Conservation (phyloP, 129 eudicot species). For the Helichrysum umbraculigerum region DNA sequence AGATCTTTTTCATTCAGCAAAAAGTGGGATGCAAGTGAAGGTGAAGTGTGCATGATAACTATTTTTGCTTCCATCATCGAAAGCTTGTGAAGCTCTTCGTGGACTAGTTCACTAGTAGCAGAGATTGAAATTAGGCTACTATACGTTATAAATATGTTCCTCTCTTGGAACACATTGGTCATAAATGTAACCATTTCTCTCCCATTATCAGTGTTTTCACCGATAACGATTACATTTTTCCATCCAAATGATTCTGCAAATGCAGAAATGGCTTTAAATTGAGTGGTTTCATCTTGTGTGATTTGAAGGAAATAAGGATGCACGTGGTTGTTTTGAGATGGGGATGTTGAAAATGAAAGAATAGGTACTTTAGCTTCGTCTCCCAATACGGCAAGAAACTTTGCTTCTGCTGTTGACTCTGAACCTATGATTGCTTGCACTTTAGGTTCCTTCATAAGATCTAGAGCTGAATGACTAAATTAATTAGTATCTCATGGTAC, state of each 20-base stretch:
- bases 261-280: conserved; percentile 37
- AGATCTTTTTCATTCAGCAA: conserved; percentile 28
- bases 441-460: conserved; percentile 35
- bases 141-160: conserved; percentile 16
- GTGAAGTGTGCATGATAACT: conserved; percentile 41
- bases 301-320: conserved; percentile 43
- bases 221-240: conserved; percentile 32
- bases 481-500: no score
- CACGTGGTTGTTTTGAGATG: conserved; percentile 10
- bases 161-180: conserved; percentile 17
- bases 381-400: conserved; percentile 24
- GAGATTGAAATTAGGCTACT: conserved; percentile 33
- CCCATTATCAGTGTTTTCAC: conserved; percentile 38
- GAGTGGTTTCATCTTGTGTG: conserved; percentile 40
- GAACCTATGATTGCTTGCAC: conserved; percentile 49
- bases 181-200: conserved; percentile 23
- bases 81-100: conserved; percentile 39
- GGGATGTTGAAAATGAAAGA: conserved; percentile 38
- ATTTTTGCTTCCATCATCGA: conserved; percentile 27
- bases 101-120: conserved; percentile 31
- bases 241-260: conserved; percentile 35
- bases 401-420: conserved; percentile 34
- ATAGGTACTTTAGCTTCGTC: conserved; percentile 44
- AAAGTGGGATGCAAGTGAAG: conserved; percentile 36
- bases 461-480: background rate